A percentile compares a stretch with the other conserved stretches of the same genome.
These are phyloP conservation scores for Saccharum hybrid DNA, from an alignment of 202 grass and related monocot species.

Conservation along the genomic window DNA sequence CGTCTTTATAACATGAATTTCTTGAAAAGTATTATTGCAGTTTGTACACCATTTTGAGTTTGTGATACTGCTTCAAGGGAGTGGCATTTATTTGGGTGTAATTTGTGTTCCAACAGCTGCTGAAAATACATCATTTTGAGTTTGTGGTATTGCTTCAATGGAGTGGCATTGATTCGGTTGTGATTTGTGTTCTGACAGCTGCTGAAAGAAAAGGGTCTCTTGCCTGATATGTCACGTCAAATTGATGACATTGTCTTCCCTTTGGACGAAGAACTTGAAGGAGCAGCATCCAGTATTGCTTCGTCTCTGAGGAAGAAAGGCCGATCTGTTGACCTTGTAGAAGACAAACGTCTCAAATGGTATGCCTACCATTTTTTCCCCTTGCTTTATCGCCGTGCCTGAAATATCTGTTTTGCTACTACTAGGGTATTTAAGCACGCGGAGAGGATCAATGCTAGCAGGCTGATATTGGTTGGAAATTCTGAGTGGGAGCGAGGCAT, in stretches of 20 bases:
- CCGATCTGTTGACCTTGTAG: slow-evolving; percentile 75
- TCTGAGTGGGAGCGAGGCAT: too few relatives aligned
- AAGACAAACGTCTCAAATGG: slow-evolving; percentile 93
- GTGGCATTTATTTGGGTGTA: neutral
- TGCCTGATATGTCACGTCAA: slow-evolving; percentile 68
- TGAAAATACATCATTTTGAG: slow-evolving; percentile 42
- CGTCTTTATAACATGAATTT: too few relatives aligned
- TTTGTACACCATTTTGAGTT: neutral
- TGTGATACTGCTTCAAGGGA: neutral
- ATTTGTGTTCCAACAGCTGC: slow-evolving; percentile 58
- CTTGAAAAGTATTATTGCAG: too few relatives aligned
- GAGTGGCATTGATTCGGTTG: neutral
- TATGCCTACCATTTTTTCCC: slow-evolving; percentile 15
- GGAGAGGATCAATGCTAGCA: slow-evolving; percentile 77
- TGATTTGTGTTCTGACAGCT: slow-evolving; percentile 58
- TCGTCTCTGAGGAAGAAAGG: slow-evolving; percentile 76
- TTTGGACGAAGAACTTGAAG: slow-evolving; percentile 75
- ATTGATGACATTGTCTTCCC: slow-evolving; percentile 83
- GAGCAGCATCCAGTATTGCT: slow-evolving; percentile 67
- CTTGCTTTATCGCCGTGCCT: neutral
- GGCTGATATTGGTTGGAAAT: slow-evolving; percentile 89
- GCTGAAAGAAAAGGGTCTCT: slow-evolving; percentile 77
- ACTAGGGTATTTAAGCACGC: slow-evolving; percentile 97
- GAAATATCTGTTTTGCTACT: slow-evolving; percentile 8
- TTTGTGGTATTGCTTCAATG: neutral